phyloP scores from a whole-genome alignment of 106 monocot species.

The Dendrobium catenatum region DNA sequence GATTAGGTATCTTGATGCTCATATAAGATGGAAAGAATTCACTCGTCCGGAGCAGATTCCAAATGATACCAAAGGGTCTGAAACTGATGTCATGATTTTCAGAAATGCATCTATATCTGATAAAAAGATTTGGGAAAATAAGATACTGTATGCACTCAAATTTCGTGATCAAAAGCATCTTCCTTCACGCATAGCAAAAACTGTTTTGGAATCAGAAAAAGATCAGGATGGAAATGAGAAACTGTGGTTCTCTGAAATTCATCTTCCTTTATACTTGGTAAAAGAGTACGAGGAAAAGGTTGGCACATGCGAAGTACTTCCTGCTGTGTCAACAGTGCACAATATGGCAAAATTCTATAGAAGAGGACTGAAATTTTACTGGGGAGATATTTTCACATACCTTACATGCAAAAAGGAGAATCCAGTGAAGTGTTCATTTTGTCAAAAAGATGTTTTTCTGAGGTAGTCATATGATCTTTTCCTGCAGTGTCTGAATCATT shows the following conservation, averaged over 20 bases:
- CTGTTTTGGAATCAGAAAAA: constrained; percentile 54
- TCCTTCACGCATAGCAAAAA: constrained; percentile 62
- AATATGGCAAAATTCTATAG: constrained; percentile 16
- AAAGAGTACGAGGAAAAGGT: constrained; percentile 62
- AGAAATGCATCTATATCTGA: constrained; percentile 71
- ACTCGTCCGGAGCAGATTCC: constrained; percentile 50
- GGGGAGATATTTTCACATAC: constrained; percentile 55
- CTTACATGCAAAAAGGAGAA: constrained; percentile 48
- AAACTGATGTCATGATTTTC: constrained; percentile 45
- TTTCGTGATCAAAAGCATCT: constrained; percentile 75
- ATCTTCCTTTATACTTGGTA: constrained; percentile 76
- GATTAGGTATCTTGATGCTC: constrained; percentile 83
- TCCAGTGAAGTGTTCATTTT: constrained; percentile 50
- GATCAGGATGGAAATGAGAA: constrained; percentile 33
- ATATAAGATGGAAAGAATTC: constrained; percentile 83
- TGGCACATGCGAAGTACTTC: constrained; percentile 3
- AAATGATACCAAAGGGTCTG: constrained; percentile 45
- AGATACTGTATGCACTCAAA: constrained; percentile 49
- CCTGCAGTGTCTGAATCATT: not conserved
- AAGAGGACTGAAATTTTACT: constrained; percentile 28
- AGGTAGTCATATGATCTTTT: constrained; percentile 33
- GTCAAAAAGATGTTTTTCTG: constrained; percentile 43
- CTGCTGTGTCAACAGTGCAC: not conserved
- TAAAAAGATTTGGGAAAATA: constrained; percentile 39
- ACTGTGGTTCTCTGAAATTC: constrained; percentile 74